Conservation (phyloP, 1,284 basidiomycete species). For the Ustilago loliicola region DNA sequence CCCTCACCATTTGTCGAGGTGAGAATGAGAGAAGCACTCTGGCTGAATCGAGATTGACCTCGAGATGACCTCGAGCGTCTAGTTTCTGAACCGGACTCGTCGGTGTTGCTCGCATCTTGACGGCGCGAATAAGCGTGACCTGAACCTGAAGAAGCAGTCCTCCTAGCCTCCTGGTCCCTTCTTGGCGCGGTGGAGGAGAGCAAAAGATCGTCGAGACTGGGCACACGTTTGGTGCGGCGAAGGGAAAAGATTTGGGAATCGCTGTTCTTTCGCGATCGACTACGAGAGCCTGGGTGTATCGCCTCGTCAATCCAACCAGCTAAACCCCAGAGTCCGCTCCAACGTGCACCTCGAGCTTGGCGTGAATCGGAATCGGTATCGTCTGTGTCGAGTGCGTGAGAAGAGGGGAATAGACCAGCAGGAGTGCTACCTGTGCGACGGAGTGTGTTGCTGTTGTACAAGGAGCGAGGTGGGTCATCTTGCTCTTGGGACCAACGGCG, state of each 20-base stretch:
- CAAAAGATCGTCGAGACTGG: slow-evolving; percentile 42
- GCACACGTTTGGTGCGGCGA: slow-evolving; percentile 25
- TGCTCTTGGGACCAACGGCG: slow-evolving; percentile 52
- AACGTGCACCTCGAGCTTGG: slow-evolving; percentile 23
- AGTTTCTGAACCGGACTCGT: slow-evolving; percentile 17
- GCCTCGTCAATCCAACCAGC: slow-evolving; percentile 52
- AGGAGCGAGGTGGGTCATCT: slow-evolving; percentile 17
- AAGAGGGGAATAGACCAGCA: slow-evolving; percentile 19
- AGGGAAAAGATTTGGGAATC: slow-evolving; percentile 20
- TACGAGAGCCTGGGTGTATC: slow-evolving; percentile 34
- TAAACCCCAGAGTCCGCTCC: slow-evolving; percentile 48
- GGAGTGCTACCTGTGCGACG: slow-evolving; percentile 46
- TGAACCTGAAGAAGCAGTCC: slow-evolving; percentile 28
- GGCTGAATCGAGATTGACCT: slow-evolving; percentile 25
- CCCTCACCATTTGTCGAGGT: slow-evolving; percentile 11
- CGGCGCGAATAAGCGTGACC: not conserved
- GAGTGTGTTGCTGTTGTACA: slow-evolving; percentile 29
- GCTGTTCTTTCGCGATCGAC: slow-evolving; percentile 36
- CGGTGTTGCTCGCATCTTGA: slow-evolving; percentile 23
- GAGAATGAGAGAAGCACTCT: slow-evolving; percentile 15
- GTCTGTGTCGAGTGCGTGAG: slow-evolving; percentile 33
- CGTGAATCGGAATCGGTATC: slow-evolving; percentile 31
- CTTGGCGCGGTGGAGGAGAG: slow-evolving; percentile 33
- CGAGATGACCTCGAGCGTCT: slow-evolving; percentile 20
- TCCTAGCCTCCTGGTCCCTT: slow-evolving; percentile 6